These are phyloP conservation scores for Irpex rosettiformis DNA, from an alignment of 1,284 basidiomycete genomes.

Conservation along the genomic window DNA sequence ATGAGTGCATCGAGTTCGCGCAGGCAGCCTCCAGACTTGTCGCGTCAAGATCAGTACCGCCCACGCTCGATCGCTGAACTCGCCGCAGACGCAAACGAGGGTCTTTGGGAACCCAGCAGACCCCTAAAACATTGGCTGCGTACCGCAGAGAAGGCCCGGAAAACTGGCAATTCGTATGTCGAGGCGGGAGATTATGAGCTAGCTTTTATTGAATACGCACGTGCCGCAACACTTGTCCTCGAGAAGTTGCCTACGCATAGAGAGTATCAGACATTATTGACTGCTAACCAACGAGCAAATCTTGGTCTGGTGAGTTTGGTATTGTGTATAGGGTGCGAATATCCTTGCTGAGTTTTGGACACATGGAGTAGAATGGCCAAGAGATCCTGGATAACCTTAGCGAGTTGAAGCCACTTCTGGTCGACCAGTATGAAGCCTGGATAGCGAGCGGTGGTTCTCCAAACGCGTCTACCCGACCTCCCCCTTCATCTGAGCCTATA, in stretches of 20 bases:
- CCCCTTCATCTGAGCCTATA: conserved; percentile 19
- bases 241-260: conserved; percentile 57
- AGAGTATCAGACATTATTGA: conserved; percentile 47
- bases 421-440: conserved; percentile 36
- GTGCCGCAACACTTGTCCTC: conserved; percentile 59
- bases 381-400: conserved; percentile 48
- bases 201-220: conserved; percentile 57
- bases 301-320: conserved; percentile 44
- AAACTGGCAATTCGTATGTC: conserved; percentile 38
- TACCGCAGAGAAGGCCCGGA: conserved; percentile 49
- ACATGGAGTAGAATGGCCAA: conserved; percentile 57
- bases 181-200: conserved; percentile 49
- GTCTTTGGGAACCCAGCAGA: conserved; percentile 44
- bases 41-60: conserved; percentile 15
- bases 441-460: conserved; percentile 17
- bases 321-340: neutral
- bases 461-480: conserved; percentile 19
- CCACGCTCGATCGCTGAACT: conserved; percentile 52
- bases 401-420: conserved; percentile 33
- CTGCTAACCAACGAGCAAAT: conserved; percentile 45
- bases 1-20: conserved; percentile 23
- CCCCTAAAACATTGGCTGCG: conserved; percentile 55
- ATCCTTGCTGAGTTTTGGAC: neutral
- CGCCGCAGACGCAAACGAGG: conserved; percentile 43
- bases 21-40: conserved; percentile 4